phyloP scores from a whole-genome alignment of 768 basidiomycete genomes.

The Leccinum longicurvipes region DNA sequence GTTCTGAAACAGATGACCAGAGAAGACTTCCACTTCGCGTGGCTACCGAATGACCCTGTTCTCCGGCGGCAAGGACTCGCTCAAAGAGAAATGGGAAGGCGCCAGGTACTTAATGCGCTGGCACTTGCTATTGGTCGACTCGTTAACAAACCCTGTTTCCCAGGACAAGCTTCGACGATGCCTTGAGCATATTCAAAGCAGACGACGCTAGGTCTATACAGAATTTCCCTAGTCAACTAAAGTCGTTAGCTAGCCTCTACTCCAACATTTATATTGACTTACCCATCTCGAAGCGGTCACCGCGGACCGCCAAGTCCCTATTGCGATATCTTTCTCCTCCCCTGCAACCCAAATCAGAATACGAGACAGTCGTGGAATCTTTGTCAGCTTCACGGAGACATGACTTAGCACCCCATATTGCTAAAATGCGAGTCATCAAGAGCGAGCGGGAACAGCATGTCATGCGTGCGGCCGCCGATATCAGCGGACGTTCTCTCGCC shows the following conservation, averaged over 20 bases:
- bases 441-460: constrained; percentile 70
- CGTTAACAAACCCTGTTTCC: constrained; percentile 2
- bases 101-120: constrained; percentile 51
- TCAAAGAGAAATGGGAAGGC: constrained; percentile 92
- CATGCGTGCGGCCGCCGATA: constrained; percentile 83
- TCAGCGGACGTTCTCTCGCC: constrained; percentile 82
- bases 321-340: constrained; percentile 46
- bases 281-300: constrained; percentile 39
- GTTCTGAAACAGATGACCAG: constrained; percentile 34
- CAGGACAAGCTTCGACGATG: constrained; percentile 66
- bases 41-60: constrained; percentile 91
- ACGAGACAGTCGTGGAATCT: constrained; percentile 53
- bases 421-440: constrained; percentile 73
- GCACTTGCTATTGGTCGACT: background rate
- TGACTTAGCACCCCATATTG: constrained; percentile 66
- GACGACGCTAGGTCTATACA: constrained; percentile 66
- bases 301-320: constrained; percentile 48
- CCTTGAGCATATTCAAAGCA: constrained; percentile 66
- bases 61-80: constrained; percentile 65
- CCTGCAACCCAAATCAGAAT: constrained; percentile 37
- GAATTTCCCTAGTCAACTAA: constrained; percentile 55
- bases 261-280: constrained; percentile 54
- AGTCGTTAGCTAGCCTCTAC: constrained; percentile 46
- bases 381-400: constrained; percentile 44
- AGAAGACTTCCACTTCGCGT: constrained; percentile 63